A percentile compares a stretch with the other conserved stretches of the same genome.
Evolutionary conservation across 2,329 filamentous ascomycete species (phyloP).

Genomic region (Trichoderma sp.): DNA sequence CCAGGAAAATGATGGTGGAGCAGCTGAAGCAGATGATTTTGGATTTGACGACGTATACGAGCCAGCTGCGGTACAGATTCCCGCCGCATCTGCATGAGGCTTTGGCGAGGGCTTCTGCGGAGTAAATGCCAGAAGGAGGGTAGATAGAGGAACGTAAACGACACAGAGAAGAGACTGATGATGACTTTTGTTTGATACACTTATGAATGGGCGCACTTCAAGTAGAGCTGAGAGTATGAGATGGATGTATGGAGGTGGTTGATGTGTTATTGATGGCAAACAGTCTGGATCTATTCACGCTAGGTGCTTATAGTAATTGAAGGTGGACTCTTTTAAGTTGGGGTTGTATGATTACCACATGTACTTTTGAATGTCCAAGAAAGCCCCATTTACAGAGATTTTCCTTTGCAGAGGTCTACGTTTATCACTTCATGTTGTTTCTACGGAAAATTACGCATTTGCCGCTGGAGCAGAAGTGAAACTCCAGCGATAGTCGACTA

Average conservation of each 20-base stretch:
- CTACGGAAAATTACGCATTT: too few relatives aligned
- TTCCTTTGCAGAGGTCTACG: too few relatives aligned
- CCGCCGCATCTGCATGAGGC: slow-evolving; percentile 87
- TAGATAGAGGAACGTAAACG: neutral
- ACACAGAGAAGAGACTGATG: neutral
- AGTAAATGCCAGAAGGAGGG: slow-evolving; percentile 54
- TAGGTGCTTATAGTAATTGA: neutral
- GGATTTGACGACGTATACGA: slow-evolving; percentile 92
- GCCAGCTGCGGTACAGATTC: slow-evolving; percentile 87
- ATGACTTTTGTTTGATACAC: slow-evolving; percentile 22
- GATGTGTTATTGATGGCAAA: neutral
- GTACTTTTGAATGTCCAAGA: too few relatives aligned
- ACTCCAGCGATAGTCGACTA: too few relatives aligned
- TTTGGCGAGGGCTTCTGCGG: slow-evolving; percentile 77
- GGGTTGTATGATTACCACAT: neutral
- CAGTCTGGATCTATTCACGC: neutral
- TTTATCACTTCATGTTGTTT: too few relatives aligned
- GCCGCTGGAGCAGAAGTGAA: too few relatives aligned
- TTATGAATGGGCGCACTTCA: neutral
- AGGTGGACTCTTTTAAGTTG: neutral
- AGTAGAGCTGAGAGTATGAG: neutral
- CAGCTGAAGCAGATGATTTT: slow-evolving; percentile 79
- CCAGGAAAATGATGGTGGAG: slow-evolving; percentile 65
- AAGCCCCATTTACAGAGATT: too few relatives aligned
- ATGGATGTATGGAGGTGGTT: neutral